Conservation (phyloP, 768 basidiomycete genomes). For the Russula sp. region DNA sequence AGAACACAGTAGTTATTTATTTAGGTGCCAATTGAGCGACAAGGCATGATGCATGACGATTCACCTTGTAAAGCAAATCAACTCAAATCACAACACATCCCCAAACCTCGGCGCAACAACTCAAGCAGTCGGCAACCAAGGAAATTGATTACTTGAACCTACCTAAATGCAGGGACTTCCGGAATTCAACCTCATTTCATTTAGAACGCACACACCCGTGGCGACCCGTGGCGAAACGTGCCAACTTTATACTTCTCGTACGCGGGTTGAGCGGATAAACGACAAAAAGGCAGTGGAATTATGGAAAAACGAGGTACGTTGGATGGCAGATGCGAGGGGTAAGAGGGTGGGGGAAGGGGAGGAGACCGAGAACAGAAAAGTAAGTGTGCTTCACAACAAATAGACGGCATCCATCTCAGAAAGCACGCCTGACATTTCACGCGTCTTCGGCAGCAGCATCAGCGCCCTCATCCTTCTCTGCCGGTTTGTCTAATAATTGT, state of each 20-base stretch:
- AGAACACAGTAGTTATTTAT: not conserved
- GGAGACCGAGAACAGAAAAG: conserved; percentile 12
- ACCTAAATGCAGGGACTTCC: not conserved
- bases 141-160: not conserved
- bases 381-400: conserved; percentile 14
- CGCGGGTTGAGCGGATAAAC: conserved; percentile 1
- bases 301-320: conserved; percentile 11
- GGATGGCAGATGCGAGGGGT: conserved; percentile 13
- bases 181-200: not conserved
- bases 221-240: conserved; percentile 13
- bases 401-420: conserved; percentile 9
- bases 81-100: not conserved
- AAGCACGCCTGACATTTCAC: conserved; percentile 23
- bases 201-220: not conserved
- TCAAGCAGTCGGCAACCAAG: not conserved
- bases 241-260: conserved; percentile 14
- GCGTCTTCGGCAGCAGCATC: conserved; percentile 64
- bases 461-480: conserved; percentile 63
- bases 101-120: not conserved
- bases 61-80: not conserved
- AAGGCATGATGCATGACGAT: not conserved
- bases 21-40: not conserved
- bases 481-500: conserved; percentile 49
- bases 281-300: conserved; percentile 18
- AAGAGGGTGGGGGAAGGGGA: conserved; percentile 1